phyloP scores from a whole-genome alignment of 2,329 filamentous ascomycete species.

The Stachybotrys chartarum region DNA sequence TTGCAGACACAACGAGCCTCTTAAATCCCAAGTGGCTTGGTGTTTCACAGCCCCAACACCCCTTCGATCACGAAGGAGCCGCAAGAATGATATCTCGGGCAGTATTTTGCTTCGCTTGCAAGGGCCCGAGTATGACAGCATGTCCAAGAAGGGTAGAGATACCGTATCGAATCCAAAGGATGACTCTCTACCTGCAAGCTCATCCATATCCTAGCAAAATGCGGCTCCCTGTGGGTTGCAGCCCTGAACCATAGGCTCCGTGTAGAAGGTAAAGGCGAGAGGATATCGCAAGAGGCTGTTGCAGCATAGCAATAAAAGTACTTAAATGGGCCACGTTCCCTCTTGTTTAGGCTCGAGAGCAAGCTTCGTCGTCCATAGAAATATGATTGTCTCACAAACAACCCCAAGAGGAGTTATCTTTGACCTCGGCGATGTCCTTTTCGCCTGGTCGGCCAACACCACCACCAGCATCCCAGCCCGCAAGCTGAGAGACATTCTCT shows the following conservation, averaged over 20 bases:
- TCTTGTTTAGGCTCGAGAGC: background rate
- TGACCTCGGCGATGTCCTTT: background rate
- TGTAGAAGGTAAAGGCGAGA: background rate
- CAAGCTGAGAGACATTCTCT: background rate
- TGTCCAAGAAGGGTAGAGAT: background rate
- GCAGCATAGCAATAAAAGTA: background rate
- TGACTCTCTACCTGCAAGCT: background rate
- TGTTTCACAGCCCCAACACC: no score
- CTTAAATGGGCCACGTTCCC: background rate
- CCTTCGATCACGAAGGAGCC: background rate
- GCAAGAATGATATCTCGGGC: background rate
- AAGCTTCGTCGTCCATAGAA: background rate
- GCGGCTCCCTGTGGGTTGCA: background rate
- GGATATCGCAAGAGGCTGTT: background rate
- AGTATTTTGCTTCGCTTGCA: background rate
- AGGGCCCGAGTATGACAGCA: background rate
- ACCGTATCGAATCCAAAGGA: background rate
- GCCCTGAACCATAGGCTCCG: background rate
- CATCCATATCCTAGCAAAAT: background rate
- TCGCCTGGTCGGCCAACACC: background rate
- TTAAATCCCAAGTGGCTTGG: no score
- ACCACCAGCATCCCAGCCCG: background rate
- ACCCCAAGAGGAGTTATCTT: background rate
- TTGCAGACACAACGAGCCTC: no score
- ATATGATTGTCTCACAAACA: background rate